Evolutionary conservation across 1,139 yeast species (phyloP).

Genomic region (Nakaseomyces nivariensis): DNA sequence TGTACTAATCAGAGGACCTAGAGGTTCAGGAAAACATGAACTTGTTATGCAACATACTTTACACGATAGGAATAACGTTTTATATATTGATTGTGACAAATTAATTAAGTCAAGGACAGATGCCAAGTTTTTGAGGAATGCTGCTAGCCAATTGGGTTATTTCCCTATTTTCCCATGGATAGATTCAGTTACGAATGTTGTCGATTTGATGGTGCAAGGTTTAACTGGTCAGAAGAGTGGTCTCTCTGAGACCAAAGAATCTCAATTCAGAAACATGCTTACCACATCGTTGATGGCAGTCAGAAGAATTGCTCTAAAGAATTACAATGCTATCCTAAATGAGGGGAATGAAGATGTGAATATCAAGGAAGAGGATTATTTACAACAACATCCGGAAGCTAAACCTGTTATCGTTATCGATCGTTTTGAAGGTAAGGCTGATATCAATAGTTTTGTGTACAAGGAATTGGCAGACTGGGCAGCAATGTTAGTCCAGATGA

Average conservation of each 20-base stretch:
- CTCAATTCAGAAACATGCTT: constrained; percentile 75
- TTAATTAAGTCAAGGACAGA: constrained; percentile 69
- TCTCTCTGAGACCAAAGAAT: constrained; percentile 72
- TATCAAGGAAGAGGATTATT: constrained; percentile 66
- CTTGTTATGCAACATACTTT: constrained; percentile 65
- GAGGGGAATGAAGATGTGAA: constrained; percentile 26
- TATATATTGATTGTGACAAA: constrained; percentile 70
- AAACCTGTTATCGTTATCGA: constrained; percentile 83
- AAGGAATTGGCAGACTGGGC: constrained; percentile 85
- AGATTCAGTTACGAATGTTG: constrained; percentile 63
- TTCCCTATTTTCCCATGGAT: constrained; percentile 93
- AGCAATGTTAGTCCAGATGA: constrained; percentile 60
- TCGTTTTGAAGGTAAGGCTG: constrained; percentile 55
- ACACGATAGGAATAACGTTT: constrained; percentile 44
- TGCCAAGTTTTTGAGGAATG: constrained; percentile 50
- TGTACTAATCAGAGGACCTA: constrained; percentile 82
- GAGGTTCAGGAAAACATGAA: constrained; percentile 86
- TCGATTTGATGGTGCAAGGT: constrained; percentile 83
- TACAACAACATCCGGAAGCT: constrained; percentile 76
- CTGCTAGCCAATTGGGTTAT: constrained; percentile 77
- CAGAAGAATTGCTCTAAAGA: constrained; percentile 53
- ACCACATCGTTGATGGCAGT: constrained; percentile 65
- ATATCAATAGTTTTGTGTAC: constrained; percentile 59
- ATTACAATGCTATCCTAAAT: constrained; percentile 27
- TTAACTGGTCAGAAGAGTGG: constrained; percentile 93